Conservation (phyloP, 1,284 basidiomycete genomes). For the Schizopora paradoxa region DNA sequence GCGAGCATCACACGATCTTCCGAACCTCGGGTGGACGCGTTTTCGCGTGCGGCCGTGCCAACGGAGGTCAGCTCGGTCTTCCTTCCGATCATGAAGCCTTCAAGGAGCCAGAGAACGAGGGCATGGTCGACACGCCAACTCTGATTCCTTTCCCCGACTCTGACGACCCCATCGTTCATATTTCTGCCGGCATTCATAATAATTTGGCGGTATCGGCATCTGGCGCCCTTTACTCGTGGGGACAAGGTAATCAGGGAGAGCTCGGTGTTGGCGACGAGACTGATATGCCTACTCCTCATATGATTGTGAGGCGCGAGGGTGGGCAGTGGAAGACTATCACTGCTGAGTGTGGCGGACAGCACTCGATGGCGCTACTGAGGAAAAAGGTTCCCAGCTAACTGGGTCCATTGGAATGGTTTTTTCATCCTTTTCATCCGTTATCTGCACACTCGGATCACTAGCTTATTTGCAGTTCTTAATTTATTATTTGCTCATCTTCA, state of each 20-base stretch:
- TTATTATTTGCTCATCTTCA: conserved; percentile 5
- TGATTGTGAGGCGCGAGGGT: conserved; percentile 64
- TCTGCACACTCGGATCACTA: neutral
- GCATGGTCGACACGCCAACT: conserved; percentile 59
- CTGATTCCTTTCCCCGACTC: conserved; percentile 57
- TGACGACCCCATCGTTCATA: conserved; percentile 68
- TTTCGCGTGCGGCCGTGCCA: conserved; percentile 76
- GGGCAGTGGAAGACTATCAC: conserved; percentile 57
- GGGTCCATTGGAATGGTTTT: too few relatives aligned
- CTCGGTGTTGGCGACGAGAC: conserved; percentile 57
- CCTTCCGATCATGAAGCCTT: conserved; percentile 53
- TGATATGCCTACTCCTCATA: conserved; percentile 50
- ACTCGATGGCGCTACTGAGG: conserved; percentile 63
- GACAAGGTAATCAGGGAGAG: conserved; percentile 72
- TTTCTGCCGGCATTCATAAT: conserved; percentile 77
- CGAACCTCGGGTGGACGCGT: conserved; percentile 79
- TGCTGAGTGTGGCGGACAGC: conserved; percentile 68
- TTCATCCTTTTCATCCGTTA: too few relatives aligned
- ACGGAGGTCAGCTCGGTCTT: conserved; percentile 76
- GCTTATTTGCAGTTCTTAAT: conserved; percentile 3
- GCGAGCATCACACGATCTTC: conserved; percentile 87
- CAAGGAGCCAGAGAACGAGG: conserved; percentile 43
- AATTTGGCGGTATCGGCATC: conserved; percentile 76
- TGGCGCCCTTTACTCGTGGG: conserved; percentile 85
- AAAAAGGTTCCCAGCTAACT: conserved; percentile 38